Base-by-base conservation (phyloP, 805 yeast species). In the Candida coleopterorum region DNA sequence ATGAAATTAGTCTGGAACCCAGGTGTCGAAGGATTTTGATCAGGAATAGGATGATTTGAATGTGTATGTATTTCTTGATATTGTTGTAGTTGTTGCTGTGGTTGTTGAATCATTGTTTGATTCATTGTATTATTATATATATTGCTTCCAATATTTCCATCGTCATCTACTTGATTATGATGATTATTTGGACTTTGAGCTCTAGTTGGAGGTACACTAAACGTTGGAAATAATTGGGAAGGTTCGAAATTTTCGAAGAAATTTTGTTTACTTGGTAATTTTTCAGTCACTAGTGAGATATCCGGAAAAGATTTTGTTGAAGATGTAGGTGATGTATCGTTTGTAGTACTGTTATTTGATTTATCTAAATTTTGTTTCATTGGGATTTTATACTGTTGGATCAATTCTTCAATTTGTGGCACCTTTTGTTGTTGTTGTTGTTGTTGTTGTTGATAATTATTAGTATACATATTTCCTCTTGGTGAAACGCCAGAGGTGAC, bases 181-280 rank as follows among this genome's bases (percentile, higher is more conserved):
- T n/a, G n/a, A 9, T 30, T 29, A 12, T 23, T 35, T n/a, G 71
- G 71, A 4, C 67, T 55, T 39, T 63, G 68, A 1, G 58, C 56
- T 34, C 70, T 48, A 2, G 68, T 60, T 4, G 61, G 58, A 3
- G 70, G 68, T 12, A 47, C 40, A 38, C 70, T 63, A 35, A 38
- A 44, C 17, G 52, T 60, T 4, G 80, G 80, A 45, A 75, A 75
- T 43, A 75, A 62, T 43, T 74, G 79, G 11, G 77, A 65, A 12
- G 80, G 80, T 50, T 75, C 76, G 54, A 75, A 75, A 43, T 72
- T 71, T 35, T 71, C 76, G 37, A 65, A 60, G 47, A 71, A 70
- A 18, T 61, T 62, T 38, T 51, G 60, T 29, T 66, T 64, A 23
- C 72, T 64, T 15, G 82, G 67, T 39, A 75, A 60, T 40, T 64